These are phyloP conservation scores for Cladobotryum protrusum DNA, from an alignment of 2,329 filamentous ascomycete genomes.

Conservation along the genomic window DNA sequence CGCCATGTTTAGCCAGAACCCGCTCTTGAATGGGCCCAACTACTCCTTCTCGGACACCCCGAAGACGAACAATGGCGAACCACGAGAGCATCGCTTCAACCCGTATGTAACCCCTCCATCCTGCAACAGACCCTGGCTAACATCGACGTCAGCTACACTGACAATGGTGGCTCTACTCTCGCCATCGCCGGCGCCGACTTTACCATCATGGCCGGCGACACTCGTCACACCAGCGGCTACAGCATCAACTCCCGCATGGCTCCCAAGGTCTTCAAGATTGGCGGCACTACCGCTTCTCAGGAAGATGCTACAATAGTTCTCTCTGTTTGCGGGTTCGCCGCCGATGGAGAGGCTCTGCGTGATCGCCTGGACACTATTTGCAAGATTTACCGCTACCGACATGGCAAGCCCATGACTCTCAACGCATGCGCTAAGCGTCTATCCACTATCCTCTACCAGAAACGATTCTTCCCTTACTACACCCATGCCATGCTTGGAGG, in stretches of 20 bases:
- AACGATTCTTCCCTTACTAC: constrained; percentile 99
- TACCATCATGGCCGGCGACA: constrained; percentile 95
- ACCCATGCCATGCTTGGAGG: constrained; percentile 90
- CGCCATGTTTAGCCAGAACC: constrained; percentile 66
- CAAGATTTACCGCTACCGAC: constrained; percentile 98
- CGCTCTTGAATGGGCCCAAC: constrained; percentile 61
- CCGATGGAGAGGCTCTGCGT: constrained; percentile 88
- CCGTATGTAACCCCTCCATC: constrained; percentile 54
- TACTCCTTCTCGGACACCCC: constrained; percentile 61
- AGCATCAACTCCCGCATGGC: constrained; percentile 97
- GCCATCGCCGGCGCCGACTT: constrained; percentile 93
- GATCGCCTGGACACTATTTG: constrained; percentile 90
- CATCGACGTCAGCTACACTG: constrained; percentile 67
- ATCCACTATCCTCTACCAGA: constrained; percentile 91
- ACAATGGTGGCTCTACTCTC: constrained; percentile 94
- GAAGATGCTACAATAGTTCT: constrained; percentile 81
- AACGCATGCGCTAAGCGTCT: constrained; percentile 91
- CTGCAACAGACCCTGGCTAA: background rate
- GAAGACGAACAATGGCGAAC: constrained; percentile 46
- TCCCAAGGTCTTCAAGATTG: constrained; percentile 96
- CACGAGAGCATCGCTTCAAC: constrained; percentile 78
- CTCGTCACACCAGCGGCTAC: constrained; percentile 90
- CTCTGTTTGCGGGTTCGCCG: constrained; percentile 91
- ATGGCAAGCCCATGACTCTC: constrained; percentile 93
- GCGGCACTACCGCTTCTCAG: constrained; percentile 80